Base-by-base conservation (phyloP, 2,329 filamentous ascomycete species). In the Beauveria medogensis region DNA sequence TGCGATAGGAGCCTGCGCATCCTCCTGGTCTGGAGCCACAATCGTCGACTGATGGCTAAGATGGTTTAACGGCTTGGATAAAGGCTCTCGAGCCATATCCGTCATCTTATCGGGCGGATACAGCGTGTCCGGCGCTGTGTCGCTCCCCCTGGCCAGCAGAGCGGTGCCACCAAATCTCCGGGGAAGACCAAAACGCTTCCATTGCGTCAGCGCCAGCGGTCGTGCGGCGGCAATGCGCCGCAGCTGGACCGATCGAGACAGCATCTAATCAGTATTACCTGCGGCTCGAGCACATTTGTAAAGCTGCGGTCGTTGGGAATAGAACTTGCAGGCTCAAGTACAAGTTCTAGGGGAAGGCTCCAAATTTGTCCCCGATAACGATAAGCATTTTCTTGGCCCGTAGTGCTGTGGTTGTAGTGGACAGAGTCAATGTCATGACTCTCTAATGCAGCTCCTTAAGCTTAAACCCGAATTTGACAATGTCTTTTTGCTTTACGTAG, bases 71-170 rank as follows among this genome's bases (percentile, higher is more conserved):
- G 51, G 18, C 24, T 12, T 37, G 7, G 46, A 28, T 3, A 18
- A 60, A 24, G 12, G 52, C 53, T 10, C 63, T 63, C 14, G 65
- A 28, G 69, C 68, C 3, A 72, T 63, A 6, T 65, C 63, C n/a
- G 70, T 68, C 44, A 69, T 65, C 53, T 64, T 66, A n/a, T 65
- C 64, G 18, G 68, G 66, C 57, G 65, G 63, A 34, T 50, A 50
- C 4, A 55, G 58, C 6, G 43, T 52, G n/a, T 59, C 20, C 12
- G 53, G 26, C n/a, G 54, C n/a, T 7, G 20, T 20, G 12, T 61
- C 24, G 8, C 26, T 12, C n/a, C 48, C 40, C 18, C 54, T 44
- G 28, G 37, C 30, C 28, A 28, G 18, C 46, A 47, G 41, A 46
- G 60, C 43, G 7, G 51, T 48, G 8, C 43, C 44, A 43, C 43